Evolutionary conservation across 306 rosid species (phyloP), one percentile per base, ranked within the genome.

Genomic region (Vigna unguiculata): DNA sequence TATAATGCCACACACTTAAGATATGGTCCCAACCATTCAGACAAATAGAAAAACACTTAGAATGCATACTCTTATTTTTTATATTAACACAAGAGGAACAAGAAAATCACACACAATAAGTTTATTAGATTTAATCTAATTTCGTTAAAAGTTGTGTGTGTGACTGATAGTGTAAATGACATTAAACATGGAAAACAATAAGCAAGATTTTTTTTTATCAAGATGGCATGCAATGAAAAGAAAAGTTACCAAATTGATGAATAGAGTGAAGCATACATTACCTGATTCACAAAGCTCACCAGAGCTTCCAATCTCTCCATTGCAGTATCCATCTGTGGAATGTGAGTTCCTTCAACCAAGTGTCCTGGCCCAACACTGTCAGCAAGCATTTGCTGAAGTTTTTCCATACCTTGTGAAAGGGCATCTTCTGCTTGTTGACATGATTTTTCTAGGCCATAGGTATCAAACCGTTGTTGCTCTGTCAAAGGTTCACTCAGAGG

Each of bases 351-450:
- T 76, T 92, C 93, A 47, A 77, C 78, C 7, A 80, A 65, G 62
- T 77, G 87, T 63, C 91, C 90, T 48, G 79, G 87, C 47, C 86
- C 97, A 25, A 92, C 85, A 34, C 86, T 67, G 5, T 86, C 89
- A 19, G 88, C 87, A 45, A 95, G 85, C 47, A 80, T 80, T 71
- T 79, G 87, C 79, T 89, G 93, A 55, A 95, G 97, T 78, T 88
- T 95, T 34, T 89, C 92, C 96, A 87, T 88, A 19, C 98, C 98
- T 82, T 90, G 96, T 14, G 91, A 78, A 61, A 95, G 90, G 17
- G 98, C 98, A 66, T 95, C 98, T 86, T 95, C 98, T 71, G 96
- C 97, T 82, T 95, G 98, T 78, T 85, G 88, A 79, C 97, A 95
- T 47, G 97, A 88, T 71, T 89, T 87, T 76, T 57, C 77, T 64